Evolutionary conservation across 2,329 filamentous ascomycete genomes (phyloP).

Genomic region (Talaromyces verruculosus): DNA sequence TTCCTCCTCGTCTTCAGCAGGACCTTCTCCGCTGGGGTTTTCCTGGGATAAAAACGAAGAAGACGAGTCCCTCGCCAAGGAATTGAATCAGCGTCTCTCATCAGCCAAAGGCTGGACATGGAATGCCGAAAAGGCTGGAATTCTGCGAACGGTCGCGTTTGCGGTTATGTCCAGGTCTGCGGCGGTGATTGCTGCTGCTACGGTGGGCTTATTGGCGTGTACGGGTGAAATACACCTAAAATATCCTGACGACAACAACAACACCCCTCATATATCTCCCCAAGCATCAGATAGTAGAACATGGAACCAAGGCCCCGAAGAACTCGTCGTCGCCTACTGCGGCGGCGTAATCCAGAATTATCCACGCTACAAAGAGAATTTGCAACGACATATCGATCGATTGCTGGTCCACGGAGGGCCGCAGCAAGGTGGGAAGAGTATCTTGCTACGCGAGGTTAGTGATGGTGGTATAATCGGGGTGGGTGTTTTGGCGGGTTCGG

Average conservation of each 20-base stretch:
- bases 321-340: constrained; percentile 72
- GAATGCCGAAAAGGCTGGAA: constrained; percentile 59
- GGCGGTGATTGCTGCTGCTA: constrained; percentile 68
- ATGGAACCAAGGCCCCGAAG: constrained; percentile 46
- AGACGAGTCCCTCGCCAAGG: constrained; percentile 48
- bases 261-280: too few relatives aligned
- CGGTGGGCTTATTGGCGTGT: constrained; percentile 64
- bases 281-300: constrained; percentile 15
- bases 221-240: constrained; percentile 60
- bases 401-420: constrained; percentile 44
- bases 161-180: constrained; percentile 69
- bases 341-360: constrained; percentile 76
- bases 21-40: too few relatives aligned
- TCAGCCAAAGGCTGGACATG: constrained; percentile 54
- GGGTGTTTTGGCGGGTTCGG: constrained; percentile 52
- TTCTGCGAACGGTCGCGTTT: constrained; percentile 63
- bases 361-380: constrained; percentile 66
- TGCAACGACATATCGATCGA: constrained; percentile 65
- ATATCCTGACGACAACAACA: background rate
- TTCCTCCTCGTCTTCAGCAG: constrained; percentile 25
- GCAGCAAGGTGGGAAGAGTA: constrained; percentile 48
- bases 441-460: constrained; percentile 51
- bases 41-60: constrained; percentile 24
- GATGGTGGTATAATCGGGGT: constrained; percentile 56
- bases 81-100: constrained; percentile 52